These are phyloP conservation scores for Botrytis tulipae DNA, from an alignment of 2,329 filamentous ascomycete species.

Conservation along the genomic window DNA sequence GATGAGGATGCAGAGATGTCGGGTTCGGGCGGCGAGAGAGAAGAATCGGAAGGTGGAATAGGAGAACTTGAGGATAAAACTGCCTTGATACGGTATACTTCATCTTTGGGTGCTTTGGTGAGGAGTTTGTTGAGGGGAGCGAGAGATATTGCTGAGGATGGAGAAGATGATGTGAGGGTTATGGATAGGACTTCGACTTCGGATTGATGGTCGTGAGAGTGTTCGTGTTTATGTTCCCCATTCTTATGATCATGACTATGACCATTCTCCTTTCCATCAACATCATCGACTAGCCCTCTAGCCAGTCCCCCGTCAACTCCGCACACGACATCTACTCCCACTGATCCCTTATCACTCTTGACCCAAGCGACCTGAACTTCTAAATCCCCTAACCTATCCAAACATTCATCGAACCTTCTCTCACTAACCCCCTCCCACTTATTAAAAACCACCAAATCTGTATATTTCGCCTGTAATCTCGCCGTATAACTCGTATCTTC, in stretches of 20 bases:
- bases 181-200: conserved; percentile 92
- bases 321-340: conserved; percentile 77
- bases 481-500: conserved; percentile 70
- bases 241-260: conserved; percentile 47
- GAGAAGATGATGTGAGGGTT: conserved; percentile 47
- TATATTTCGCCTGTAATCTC: conserved; percentile 69
- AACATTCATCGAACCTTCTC: conserved; percentile 58
- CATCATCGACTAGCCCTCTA: conserved; percentile 48
- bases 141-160: conserved; percentile 3
- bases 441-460: conserved; percentile 70
- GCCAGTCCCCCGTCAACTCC: conserved; percentile 83
- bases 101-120: conserved; percentile 77
- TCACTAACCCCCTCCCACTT: conserved; percentile 69
- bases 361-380: conserved; percentile 70
- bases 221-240: conserved; percentile 26
- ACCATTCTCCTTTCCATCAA: conserved; percentile 30
- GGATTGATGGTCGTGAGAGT: conserved; percentile 62
- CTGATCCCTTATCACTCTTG: conserved; percentile 78
- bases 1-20: conserved; percentile 20
- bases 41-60: conserved; percentile 53
- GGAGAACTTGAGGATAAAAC: conserved; percentile 50
- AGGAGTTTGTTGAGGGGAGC: conserved; percentile 50
- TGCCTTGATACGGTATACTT: conserved; percentile 93
- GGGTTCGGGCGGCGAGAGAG: conserved; percentile 35
- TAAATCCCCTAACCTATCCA: conserved; percentile 66